These are phyloP conservation scores for Aspergillus latus DNA, from an alignment of 2,329 filamentous ascomycete species.

Conservation along the genomic window DNA sequence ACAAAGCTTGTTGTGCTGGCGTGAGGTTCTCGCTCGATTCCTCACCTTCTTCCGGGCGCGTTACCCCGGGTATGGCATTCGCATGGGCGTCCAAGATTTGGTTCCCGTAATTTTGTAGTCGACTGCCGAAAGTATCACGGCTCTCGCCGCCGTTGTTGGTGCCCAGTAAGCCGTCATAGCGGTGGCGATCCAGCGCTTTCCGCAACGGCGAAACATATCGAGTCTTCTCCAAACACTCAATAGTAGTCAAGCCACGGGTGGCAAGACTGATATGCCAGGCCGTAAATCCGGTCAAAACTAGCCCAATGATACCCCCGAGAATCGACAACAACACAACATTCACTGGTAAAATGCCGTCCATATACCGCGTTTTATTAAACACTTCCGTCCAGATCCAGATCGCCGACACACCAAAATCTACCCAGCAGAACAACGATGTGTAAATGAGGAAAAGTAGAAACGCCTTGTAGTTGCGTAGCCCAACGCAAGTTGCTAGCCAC, in stretches of 20 bases:
- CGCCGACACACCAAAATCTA: constrained; percentile 72
- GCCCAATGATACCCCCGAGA: constrained; percentile 82
- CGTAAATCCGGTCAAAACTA: constrained; percentile 87
- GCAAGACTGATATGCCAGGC: constrained; percentile 87
- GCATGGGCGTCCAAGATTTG: constrained; percentile 79
- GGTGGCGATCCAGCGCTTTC: constrained; percentile 66
- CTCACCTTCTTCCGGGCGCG: constrained; percentile 79
- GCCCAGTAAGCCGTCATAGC: constrained; percentile 52
- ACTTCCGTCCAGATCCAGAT: constrained; percentile 86
- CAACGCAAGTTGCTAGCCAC: constrained; percentile 95
- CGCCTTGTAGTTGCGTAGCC: constrained; percentile 90
- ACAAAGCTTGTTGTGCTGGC: constrained; percentile 47
- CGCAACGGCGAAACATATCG: constrained; percentile 82
- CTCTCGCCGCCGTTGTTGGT: constrained; percentile 23
- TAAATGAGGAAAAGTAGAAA: constrained; percentile 93
- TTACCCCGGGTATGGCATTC: constrained; percentile 76
- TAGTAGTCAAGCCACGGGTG: constrained; percentile 79
- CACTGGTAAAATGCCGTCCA: constrained; percentile 77
- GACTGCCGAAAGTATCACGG: constrained; percentile 39
- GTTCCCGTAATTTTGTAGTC: constrained; percentile 64
- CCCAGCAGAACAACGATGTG: constrained; percentile 80
- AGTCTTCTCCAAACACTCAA: constrained; percentile 94
- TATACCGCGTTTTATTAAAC: constrained; percentile 65
- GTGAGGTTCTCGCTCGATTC: constrained; percentile 40
- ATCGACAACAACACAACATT: constrained; percentile 89